These are phyloP conservation scores for Pseudonitzschia pungens DNA, from an alignment of 108 stramenopile genomes.

Conservation along the genomic window DNA sequence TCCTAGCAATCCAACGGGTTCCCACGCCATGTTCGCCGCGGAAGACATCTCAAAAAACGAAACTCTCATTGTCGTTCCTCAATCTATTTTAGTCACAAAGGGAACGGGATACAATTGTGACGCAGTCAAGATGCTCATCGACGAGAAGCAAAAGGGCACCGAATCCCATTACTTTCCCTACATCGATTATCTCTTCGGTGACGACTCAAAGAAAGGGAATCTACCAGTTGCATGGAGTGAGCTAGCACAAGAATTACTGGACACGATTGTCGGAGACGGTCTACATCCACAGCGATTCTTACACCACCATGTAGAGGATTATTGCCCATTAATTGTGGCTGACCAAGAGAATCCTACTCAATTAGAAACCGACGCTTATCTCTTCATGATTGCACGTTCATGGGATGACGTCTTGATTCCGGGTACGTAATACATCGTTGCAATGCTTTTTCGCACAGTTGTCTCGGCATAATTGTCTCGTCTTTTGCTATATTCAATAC, in stretches of 20 bases:
- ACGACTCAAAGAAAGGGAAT: conserved; percentile 19
- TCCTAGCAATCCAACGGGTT: conserved; percentile 6
- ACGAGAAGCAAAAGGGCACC: conserved; percentile 49
- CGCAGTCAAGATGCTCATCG: conserved; percentile 22
- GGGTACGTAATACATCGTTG: conserved; percentile 23
- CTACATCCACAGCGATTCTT: not conserved
- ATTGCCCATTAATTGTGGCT: conserved; percentile 6
- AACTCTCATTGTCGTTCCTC: conserved; percentile 40
- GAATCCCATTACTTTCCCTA: conserved; percentile 61
- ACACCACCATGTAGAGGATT: not conserved
- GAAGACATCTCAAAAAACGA: conserved; percentile 31
- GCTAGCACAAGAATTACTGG: conserved; percentile 37
- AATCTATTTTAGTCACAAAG: conserved; percentile 2
- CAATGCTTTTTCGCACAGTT: not conserved
- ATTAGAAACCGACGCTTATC: conserved; percentile 38
- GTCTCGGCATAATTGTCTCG: not conserved
- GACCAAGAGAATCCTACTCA: conserved; percentile 5
- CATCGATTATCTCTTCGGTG: conserved; percentile 56
- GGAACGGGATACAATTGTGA: conserved; percentile 21
- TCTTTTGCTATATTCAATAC: not conserved
- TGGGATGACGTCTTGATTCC: conserved; percentile 71
- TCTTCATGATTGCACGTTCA: conserved; percentile 49
- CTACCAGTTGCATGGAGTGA: conserved; percentile 57
- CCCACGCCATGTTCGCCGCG: conserved; percentile 39
- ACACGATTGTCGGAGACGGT: conserved; percentile 25